Evolutionary conservation across 2,329 filamentous ascomycete genomes (phyloP).

Genomic region (Ophiostoma sp.): DNA sequence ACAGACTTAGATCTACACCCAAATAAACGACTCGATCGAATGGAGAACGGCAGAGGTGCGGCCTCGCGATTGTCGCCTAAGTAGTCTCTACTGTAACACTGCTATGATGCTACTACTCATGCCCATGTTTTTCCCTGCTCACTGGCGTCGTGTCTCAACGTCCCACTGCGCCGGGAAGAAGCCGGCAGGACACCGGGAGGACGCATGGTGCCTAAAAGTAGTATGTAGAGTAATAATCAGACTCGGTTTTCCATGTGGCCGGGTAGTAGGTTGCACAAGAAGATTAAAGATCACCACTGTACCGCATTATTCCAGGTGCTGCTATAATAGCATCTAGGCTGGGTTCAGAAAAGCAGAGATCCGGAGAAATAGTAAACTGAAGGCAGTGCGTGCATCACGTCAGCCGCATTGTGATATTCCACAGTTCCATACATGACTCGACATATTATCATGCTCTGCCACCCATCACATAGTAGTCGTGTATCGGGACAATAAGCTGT

Average conservation of each 20-base stretch:
- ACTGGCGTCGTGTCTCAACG: not conserved
- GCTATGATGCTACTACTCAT: not conserved
- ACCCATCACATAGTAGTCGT: no score
- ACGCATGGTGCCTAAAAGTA: not conserved
- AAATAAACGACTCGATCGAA: not conserved
- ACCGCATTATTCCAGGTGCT: not conserved
- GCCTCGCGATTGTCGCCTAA: not conserved
- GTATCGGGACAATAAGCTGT: not conserved
- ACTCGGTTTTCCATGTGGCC: not conserved
- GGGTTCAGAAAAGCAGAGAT: not conserved
- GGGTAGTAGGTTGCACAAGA: not conserved
- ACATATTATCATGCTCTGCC: no score
- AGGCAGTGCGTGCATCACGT: not conserved
- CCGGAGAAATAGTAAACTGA: not conserved
- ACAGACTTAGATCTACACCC: not conserved
- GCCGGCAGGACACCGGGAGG: not conserved
- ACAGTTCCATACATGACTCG: no score
- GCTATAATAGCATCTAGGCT: not conserved
- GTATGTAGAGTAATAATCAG: not conserved
- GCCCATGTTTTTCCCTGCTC: not conserved
- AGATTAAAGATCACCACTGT: not conserved
- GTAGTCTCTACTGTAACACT: not conserved
- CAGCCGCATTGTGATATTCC: no score
- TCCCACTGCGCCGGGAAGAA: slow-evolving; percentile 1
- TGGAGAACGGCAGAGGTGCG: not conserved